Percentiles rank a stretch among this genome's conserved stretches.
Evolutionary conservation across 2,329 filamentous ascomycete species (phyloP).

Genomic region (Graphilbum fragrans): DNA sequence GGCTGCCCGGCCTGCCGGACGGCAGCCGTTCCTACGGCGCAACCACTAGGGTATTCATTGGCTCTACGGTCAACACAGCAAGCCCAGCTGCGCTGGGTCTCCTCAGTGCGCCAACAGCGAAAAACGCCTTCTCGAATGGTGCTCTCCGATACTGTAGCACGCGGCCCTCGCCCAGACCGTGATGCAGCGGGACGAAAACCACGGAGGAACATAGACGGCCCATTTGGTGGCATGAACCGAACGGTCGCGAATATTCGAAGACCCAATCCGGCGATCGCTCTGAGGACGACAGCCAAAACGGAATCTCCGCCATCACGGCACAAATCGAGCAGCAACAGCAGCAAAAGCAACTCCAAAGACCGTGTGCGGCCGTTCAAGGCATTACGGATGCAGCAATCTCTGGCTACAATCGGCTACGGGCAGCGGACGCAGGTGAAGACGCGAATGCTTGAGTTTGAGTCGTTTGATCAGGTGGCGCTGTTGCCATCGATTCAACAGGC

Average conservation of each 20-base stretch:
- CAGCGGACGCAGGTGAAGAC: constrained; percentile 41
- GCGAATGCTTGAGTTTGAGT: constrained; percentile 54
- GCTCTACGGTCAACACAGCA: background rate
- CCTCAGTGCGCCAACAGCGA: constrained; percentile 2
- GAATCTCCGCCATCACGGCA: background rate
- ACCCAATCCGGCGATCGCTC: constrained; percentile 10
- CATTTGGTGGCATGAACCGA: constrained; percentile 45
- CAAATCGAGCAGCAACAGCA: background rate
- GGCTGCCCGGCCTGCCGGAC: constrained; percentile 12
- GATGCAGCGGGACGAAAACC: constrained; percentile 20
- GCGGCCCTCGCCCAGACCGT: constrained; percentile 19
- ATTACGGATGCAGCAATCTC: constrained; percentile 81
- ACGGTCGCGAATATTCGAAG: constrained; percentile 32
- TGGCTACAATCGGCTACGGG: constrained; percentile 67
- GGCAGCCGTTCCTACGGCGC: background rate
- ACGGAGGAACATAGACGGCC: constrained; percentile 30
- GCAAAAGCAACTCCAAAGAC: constrained; percentile 1
- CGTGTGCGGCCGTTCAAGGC: constrained; percentile 52
- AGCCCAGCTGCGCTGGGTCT: constrained; percentile 7
- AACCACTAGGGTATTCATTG: background rate
- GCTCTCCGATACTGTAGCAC: constrained; percentile 40
- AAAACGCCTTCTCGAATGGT: constrained; percentile 41
- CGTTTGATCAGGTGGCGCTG: constrained; percentile 71
- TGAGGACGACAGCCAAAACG: constrained; percentile 8
- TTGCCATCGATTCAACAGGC: constrained; percentile 60